Base-by-base conservation (phyloP, 331 rosid species). In the Acacia concinna region DNA sequence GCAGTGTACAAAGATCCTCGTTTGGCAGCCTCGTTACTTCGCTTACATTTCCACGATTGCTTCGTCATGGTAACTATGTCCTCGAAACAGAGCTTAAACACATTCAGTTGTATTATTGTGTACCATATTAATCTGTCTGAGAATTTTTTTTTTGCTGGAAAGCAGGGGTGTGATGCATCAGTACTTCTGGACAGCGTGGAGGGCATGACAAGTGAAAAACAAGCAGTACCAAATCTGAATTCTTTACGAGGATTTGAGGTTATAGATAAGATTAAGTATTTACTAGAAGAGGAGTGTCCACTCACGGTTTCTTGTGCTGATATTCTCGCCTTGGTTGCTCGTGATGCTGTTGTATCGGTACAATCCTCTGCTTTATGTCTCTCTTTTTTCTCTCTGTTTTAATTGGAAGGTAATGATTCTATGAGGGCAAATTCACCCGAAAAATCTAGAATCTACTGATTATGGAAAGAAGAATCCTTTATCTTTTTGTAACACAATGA, bases 41-140 rank as follows among this genome's bases (percentile, higher is more conserved):
- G 97, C 75, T 78, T 95, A 77, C 99, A 95, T 82, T 95, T 95
- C 57, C 99, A 95, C n/a, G 97, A 95, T 89, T 95, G 99, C 47
- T 95, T 95, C 69, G 97, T 93, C 77, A 65, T 89, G 97, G 97
- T 92, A 83, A 74, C 63, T 6, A 32, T 31, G 1, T 30, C 9
- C 52, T 68, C 35, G 56, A 40, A 25, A 68, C 56, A 11, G 54
- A 31, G 34, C 73, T 5, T 41, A 38, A 38, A 4, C 3, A 21
- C 28, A 65, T 65, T 38, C 28, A 20, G 9, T 38, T 68, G 12
- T 40, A 0, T 21, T 11, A 20, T 34, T 14, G 56, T 69, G 13
- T 15, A 40, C 13, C 51, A 21, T 46, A 46, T 14, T 68, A 9
- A 71, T n/a, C 23, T 49, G 23, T 35, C 68, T 75, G 30, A 37